Base-by-base conservation (phyloP, 208 protist genomes). In the Leishmania braziliensis region DNA sequence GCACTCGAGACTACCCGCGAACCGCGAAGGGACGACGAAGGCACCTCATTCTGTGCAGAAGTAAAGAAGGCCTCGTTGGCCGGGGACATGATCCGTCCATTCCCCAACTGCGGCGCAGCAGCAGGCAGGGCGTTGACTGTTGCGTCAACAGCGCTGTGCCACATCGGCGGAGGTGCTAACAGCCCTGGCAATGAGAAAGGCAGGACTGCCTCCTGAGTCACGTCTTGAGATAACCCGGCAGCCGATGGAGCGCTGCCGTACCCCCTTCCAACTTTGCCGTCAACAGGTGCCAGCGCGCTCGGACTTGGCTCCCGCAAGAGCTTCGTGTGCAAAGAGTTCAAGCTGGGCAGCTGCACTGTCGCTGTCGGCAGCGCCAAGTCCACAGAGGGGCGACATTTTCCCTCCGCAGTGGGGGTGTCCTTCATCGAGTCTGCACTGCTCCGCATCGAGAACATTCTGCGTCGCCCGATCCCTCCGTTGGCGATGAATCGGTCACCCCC, bases 251-350 rank as follows among this genome's bases (percentile, higher is more conserved):
- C 82, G 51, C 53, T 82, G 51, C 82, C 82, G 65, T 56, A 81
- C 18, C 82, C 78, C 33, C 70, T 75, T 16, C 82, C 82, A 29
- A 48, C 16, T 14, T 33, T 23, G 39, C 56, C 43, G 20, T 20
- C 33, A 39, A 9, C 46, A 65, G 54, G 5, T 16, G 23, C 48
- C 62, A 20, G 26, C 23, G 50, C 12, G 43, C 72, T 75, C 18
- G 78, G 73, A 29, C 82, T 86, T 36, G 54, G 56, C 54, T 81
- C 78, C 29, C 50, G 60, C 23, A 86, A 73, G 46, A 86, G 54
- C n/a, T 54, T 12, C 9, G 78, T 86, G n/a, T 68, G 82, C 12
- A 26, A 69, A 43, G 56, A 56, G 63, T 6, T 63, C 63, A 36
- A 36, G 3, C 14, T 29, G 18, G 53, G 29, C 81, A 56, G 20